phyloP scores from a whole-genome alignment of 1,284 basidiomycete genomes.

The Afroboletus lepidellus region DNA sequence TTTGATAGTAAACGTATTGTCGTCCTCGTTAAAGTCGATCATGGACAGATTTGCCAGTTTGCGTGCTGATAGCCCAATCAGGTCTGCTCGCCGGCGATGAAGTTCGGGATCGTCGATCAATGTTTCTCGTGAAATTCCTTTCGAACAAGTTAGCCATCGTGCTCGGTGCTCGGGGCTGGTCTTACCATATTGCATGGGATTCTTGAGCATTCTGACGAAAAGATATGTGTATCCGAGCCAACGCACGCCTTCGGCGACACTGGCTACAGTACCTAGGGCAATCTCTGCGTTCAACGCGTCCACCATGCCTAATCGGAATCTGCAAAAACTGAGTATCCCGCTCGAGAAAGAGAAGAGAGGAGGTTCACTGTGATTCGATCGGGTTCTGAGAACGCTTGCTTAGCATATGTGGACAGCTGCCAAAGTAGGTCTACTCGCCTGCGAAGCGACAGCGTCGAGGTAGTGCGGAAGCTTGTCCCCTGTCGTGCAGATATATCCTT shows the following conservation, averaged over 20 bases:
- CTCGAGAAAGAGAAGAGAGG: background rate
- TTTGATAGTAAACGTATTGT: conserved; percentile 68
- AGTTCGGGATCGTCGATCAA: conserved; percentile 78
- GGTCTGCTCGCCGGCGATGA: conserved; percentile 69
- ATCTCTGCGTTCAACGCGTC: conserved; percentile 97
- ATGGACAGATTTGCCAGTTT: conserved; percentile 78
- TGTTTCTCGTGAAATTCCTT: conserved; percentile 80
- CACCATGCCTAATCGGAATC: conserved; percentile 84
- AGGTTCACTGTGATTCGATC: conserved; percentile 88
- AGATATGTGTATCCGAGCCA: conserved; percentile 99
- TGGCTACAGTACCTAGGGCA: conserved; percentile 91
- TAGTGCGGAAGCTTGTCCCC: conserved; percentile 95
- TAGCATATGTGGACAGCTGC: background rate
- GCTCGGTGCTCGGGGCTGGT: background rate
- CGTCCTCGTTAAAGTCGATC: conserved; percentile 77
- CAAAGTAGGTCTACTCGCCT: conserved; percentile 46
- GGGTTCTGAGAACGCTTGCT: conserved; percentile 61
- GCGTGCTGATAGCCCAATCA: conserved; percentile 72
- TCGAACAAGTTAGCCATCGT: background rate
- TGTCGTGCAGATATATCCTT: conserved; percentile 95
- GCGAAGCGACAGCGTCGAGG: conserved; percentile 84
- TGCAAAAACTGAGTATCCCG: conserved; percentile 33
- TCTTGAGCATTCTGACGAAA: conserved; percentile 93
- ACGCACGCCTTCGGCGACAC: conserved; percentile 82
- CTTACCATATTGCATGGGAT: conserved; percentile 87